Conservation (phyloP, 106 monocot species). For the Acanthochlamys bracteata region DNA sequence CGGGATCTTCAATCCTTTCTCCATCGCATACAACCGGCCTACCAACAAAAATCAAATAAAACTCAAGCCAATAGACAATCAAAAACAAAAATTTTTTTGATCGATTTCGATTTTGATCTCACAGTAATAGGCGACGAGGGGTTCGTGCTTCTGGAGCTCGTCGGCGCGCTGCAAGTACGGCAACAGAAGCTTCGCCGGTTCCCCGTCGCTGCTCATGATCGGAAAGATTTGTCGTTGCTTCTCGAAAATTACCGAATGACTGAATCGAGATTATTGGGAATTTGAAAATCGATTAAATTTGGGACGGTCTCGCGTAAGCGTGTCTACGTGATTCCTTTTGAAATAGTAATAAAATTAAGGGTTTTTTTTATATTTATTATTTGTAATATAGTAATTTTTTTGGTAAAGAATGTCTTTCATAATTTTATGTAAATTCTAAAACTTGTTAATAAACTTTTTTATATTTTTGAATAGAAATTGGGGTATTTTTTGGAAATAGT, state of each 20-base stretch:
- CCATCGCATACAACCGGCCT: conserved; percentile 93
- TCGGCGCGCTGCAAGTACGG: conserved; percentile 96
- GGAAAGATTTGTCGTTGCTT: background rate
- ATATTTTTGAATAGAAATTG: too few species aligned
- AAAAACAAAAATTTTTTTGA: background rate
- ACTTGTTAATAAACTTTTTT: too few species aligned
- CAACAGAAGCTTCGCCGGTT: conserved; percentile 87
- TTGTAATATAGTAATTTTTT: too few species aligned
- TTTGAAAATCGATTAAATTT: too few species aligned
- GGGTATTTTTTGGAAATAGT: too few species aligned
- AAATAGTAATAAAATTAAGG: too few species aligned
- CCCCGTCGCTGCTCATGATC: conserved; percentile 64
- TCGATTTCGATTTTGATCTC: background rate
- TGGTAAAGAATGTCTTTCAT: too few species aligned
- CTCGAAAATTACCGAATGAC: background rate
- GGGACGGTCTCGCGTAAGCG: too few species aligned
- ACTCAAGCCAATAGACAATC: background rate
- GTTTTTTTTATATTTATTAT: too few species aligned
- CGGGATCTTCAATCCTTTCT: conserved; percentile 73
- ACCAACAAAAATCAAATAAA: background rate
- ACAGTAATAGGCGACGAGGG: conserved; percentile 97
- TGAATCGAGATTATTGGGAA: too few species aligned
- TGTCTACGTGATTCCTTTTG: too few species aligned
- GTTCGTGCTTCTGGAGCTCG: conserved; percentile 98
- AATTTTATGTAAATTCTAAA: too few species aligned